These are phyloP conservation scores for Lophiotrema nucula DNA, from an alignment of 495 filamentous ascomycete species.

Conservation along the genomic window DNA sequence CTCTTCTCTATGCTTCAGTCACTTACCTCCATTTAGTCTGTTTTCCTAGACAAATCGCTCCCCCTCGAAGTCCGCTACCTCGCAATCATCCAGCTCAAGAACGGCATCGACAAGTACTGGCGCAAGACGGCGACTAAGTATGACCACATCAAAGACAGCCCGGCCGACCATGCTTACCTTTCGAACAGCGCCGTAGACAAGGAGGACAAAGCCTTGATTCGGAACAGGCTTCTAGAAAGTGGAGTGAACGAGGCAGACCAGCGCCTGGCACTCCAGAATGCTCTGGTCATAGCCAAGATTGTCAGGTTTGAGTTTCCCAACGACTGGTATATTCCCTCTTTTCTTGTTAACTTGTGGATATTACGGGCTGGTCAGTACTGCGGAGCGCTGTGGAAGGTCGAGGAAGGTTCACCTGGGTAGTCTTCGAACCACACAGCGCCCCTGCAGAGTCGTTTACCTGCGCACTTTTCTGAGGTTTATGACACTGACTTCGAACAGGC, in stretches of 20 bases:
- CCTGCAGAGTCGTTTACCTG: no score
- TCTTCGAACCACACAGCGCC: no score
- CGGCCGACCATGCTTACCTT: not conserved
- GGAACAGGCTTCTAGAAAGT: slow-evolving; percentile 67
- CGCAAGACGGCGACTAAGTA: slow-evolving; percentile 67
- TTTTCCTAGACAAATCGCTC: slow-evolving; percentile 73
- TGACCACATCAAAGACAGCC: slow-evolving; percentile 4
- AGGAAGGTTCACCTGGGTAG: slow-evolving; percentile 55
- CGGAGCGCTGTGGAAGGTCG: no score
- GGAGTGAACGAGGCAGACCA: slow-evolving; percentile 70
- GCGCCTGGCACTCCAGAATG: slow-evolving; percentile 78
- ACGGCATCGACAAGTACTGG: slow-evolving; percentile 94
- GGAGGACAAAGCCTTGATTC: slow-evolving; percentile 72
- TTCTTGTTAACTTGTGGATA: not conserved
- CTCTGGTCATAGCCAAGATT: slow-evolving; percentile 82
- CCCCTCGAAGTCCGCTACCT: slow-evolving; percentile 77
- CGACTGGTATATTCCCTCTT: slow-evolving; percentile 55
- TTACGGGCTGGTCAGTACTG: not conserved
- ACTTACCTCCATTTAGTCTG: slow-evolving; percentile 34
- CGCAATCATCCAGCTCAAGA: slow-evolving; percentile 91
- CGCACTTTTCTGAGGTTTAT: no score
- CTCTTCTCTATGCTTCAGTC: not conserved
- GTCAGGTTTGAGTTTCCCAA: slow-evolving; percentile 82
- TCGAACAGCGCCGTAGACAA: slow-evolving; percentile 62
- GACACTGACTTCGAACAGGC: slow-evolving; percentile 40